Percentiles rank a stretch among this genome's conserved stretches.
Conservation (phyloP, 345 rosid species). For the Acer campestre region DNA sequence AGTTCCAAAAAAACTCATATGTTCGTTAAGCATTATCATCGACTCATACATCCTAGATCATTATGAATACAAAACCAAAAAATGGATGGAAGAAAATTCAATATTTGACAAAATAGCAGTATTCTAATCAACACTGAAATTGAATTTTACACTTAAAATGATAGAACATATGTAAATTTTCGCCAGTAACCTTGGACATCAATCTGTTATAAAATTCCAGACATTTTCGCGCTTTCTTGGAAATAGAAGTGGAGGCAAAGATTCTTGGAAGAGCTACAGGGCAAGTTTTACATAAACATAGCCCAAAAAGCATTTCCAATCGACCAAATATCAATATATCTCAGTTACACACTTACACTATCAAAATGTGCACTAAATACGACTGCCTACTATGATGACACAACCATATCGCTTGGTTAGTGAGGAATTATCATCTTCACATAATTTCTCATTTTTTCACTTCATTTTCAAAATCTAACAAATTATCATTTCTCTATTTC, state of each 20-base stretch:
- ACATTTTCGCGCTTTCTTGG: not conserved
- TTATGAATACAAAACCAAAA: not conserved
- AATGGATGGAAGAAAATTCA: not conserved
- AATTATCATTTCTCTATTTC: not conserved
- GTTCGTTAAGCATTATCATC: not conserved
- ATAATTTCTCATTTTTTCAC: not conserved
- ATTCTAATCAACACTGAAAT: not conserved
- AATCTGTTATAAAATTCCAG: not conserved
- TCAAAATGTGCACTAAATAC: not conserved
- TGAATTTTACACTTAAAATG: not conserved
- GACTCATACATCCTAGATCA: not conserved
- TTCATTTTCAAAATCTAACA: not conserved
- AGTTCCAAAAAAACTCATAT: conserved; percentile 11
- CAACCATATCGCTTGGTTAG: not conserved
- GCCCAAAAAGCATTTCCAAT: not conserved
- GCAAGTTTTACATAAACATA: not conserved
- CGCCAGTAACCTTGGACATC: not conserved
- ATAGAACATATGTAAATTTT: not conserved
- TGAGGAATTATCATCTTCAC: not conserved
- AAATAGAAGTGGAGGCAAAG: not conserved
- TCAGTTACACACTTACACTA: no score
- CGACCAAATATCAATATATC: no score
- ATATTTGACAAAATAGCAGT: not conserved
- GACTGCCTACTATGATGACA: not conserved
- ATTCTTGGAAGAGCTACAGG: not conserved